These are phyloP conservation scores for Phialophora chinensis DNA, from an alignment of 2,329 filamentous ascomycete genomes.

Conservation along the genomic window DNA sequence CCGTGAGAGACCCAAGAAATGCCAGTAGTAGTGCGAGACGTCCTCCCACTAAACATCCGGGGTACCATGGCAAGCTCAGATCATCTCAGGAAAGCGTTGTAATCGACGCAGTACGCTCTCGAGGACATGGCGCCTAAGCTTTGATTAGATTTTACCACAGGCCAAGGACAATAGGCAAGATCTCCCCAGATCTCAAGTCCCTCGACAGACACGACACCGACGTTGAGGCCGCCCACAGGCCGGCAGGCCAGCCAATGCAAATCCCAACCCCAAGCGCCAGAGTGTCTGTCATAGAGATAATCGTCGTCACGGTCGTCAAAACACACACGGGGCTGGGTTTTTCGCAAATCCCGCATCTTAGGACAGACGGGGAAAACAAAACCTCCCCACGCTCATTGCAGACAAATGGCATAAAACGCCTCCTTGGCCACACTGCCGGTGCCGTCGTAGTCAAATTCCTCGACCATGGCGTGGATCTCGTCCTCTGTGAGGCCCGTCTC, in stretches of 20 bases:
- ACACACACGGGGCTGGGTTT: too few relatives aligned
- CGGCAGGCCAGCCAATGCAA: not conserved
- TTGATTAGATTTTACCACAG: not conserved
- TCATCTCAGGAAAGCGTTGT: not conserved
- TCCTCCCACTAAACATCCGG: not conserved
- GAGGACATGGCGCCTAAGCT: not conserved
- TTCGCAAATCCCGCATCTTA: not conserved
- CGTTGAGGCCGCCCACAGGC: conserved; percentile 2
- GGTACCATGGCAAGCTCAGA: not conserved
- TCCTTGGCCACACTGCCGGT: conserved; percentile 75
- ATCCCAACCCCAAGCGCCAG: conserved; percentile 12
- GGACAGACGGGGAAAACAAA: too few relatives aligned
- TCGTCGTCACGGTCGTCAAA: conserved; percentile 28
- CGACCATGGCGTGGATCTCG: conserved; percentile 93
- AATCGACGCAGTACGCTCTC: not conserved
- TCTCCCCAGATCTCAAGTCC: conserved; percentile 10
- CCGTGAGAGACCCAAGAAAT: not conserved
- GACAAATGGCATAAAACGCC: conserved; percentile 70
- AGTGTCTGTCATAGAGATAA: conserved; percentile 1
- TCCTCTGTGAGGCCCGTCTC: conserved; percentile 87
- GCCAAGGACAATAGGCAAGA: not conserved
- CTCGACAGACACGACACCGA: conserved; percentile 3
- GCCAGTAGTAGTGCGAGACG: not conserved
- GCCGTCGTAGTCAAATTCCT: conserved; percentile 94
- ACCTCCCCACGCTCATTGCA: conserved; percentile 50